phyloP scores from a whole-genome alignment of 768 basidiomycete genomes.

The Boletus insuetus region DNA sequence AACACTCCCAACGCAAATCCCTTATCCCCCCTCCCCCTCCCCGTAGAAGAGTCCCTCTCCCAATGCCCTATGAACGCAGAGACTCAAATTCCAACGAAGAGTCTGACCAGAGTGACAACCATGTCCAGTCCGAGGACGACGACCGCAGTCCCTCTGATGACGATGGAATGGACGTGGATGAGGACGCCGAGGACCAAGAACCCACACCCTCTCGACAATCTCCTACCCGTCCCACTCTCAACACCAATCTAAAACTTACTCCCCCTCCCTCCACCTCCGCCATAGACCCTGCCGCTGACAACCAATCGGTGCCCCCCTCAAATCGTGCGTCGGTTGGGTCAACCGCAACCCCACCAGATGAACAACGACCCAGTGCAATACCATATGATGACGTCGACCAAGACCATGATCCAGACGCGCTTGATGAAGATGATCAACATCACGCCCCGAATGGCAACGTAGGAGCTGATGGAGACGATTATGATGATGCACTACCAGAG shows the following conservation, averaged over 20 bases:
- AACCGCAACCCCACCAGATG: slow-evolving; percentile 18
- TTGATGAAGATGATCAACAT: slow-evolving; percentile 25
- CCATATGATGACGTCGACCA: slow-evolving; percentile 30
- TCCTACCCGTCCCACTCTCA: slow-evolving; percentile 18
- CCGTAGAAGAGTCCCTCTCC: slow-evolving; percentile 15
- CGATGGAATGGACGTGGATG: slow-evolving; percentile 31
- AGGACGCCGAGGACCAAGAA: slow-evolving; percentile 28
- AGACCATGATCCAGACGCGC: slow-evolving; percentile 15
- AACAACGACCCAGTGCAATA: slow-evolving; percentile 13
- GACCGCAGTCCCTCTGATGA: slow-evolving; percentile 16
- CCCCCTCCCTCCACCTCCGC: slow-evolving; percentile 12
- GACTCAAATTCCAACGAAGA: slow-evolving; percentile 24
- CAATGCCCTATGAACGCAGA: slow-evolving; percentile 19
- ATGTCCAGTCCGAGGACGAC: slow-evolving; percentile 5
- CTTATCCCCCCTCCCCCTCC: neutral
- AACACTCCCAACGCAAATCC: neutral
- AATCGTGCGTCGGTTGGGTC: slow-evolving; percentile 19
- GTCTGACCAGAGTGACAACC: slow-evolving; percentile 4
- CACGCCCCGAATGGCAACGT: slow-evolving; percentile 15
- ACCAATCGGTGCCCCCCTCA: slow-evolving; percentile 19
- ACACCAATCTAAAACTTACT: slow-evolving; percentile 6
- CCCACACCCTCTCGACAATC: slow-evolving; percentile 24
- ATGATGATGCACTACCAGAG: slow-evolving; percentile 31
- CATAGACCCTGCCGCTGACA: slow-evolving; percentile 22
- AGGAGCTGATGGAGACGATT: slow-evolving; percentile 32